Percentiles rank a stretch among this genome's conserved stretches.
phyloP scores from a whole-genome alignment of 495 filamentous ascomycete genomes.

The Darksidea phi region DNA sequence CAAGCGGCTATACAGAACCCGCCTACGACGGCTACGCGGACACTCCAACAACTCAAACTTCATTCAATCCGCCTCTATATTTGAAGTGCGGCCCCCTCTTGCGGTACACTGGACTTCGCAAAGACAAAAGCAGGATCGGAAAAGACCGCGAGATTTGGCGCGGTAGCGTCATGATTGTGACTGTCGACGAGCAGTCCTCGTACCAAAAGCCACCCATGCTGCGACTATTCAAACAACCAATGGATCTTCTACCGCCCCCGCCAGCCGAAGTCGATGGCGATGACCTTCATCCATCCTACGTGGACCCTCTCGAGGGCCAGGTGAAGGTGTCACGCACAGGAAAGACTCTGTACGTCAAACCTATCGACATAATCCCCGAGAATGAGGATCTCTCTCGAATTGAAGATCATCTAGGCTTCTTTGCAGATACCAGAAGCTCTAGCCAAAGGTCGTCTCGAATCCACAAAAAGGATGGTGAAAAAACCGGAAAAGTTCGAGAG shows the following conservation, averaged over 20 bases:
- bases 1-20: slow-evolving; percentile 11
- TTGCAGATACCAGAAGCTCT: slow-evolving; percentile 53
- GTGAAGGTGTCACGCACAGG: slow-evolving; percentile 79
- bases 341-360: slow-evolving; percentile 76
- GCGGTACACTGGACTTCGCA: slow-evolving; percentile 79
- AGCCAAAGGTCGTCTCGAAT: slow-evolving; percentile 32
- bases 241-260: slow-evolving; percentile 80
- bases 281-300: slow-evolving; percentile 72
- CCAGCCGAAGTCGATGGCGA: slow-evolving; percentile 65
- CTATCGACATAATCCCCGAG: slow-evolving; percentile 76
- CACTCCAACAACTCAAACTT: slow-evolving; percentile 47
- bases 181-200: slow-evolving; percentile 72
- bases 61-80: slow-evolving; percentile 78
- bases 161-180: slow-evolving; percentile 92
- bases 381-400: slow-evolving; percentile 68
- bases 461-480: slow-evolving; percentile 63
- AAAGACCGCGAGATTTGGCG: slow-evolving; percentile 74
- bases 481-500: slow-evolving; percentile 70
- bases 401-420: slow-evolving; percentile 79
- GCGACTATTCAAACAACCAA: slow-evolving; percentile 79
- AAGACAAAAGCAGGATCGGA: slow-evolving; percentile 49
- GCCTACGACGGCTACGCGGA: slow-evolving; percentile 41
- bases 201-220: slow-evolving; percentile 77
- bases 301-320: slow-evolving; percentile 84
- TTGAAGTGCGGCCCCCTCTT: slow-evolving; percentile 88